Percentiles rank a stretch among this genome's conserved stretches.
These are phyloP conservation scores for Ogataea hybrid DNA, from an alignment of 1,139 yeast species.

Conservation along the genomic window DNA sequence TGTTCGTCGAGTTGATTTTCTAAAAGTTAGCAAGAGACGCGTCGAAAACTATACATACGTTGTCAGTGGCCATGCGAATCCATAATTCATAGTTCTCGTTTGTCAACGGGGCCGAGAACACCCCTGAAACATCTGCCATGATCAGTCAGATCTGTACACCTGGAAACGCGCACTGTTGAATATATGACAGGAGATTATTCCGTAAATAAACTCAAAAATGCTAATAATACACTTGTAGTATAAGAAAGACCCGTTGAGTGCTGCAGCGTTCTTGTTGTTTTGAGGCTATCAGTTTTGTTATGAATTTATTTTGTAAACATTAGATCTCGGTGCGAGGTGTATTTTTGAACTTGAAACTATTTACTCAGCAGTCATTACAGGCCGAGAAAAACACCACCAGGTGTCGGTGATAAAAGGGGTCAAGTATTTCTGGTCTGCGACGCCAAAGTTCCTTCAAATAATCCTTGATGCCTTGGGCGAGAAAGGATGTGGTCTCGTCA, in stretches of 20 bases:
- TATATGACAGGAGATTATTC: not conserved
- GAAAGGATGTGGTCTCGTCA: not conserved
- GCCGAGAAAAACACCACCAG: constrained; percentile 16
- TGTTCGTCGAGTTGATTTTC: constrained; percentile 40
- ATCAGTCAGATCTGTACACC: not conserved
- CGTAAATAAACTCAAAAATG: too few species aligned
- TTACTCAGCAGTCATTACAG: constrained; percentile 9
- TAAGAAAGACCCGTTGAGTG: not conserved
- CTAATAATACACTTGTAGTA: too few species aligned
- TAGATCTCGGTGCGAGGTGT: constrained; percentile 7
- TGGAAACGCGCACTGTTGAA: too few species aligned
- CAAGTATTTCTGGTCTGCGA: constrained; percentile 9
- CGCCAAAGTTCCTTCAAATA: constrained; percentile 1
- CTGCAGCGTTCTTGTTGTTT: not conserved
- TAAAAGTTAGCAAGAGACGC: constrained; percentile 4
- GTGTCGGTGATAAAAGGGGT: constrained; percentile 13
- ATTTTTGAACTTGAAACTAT: not conserved
- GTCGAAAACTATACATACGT: constrained; percentile 29
- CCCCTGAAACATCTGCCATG: constrained; percentile 21
- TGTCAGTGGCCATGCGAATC: constrained; percentile 90
- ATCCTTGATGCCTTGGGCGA: not conserved
- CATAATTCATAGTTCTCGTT: constrained; percentile 81
- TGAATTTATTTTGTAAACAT: constrained; percentile 15
- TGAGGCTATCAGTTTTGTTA: constrained; percentile 11
- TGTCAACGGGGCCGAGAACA: constrained; percentile 18